phyloP scores from a whole-genome alignment of 768 basidiomycete genomes.

The Amanita thiersii region DNA sequence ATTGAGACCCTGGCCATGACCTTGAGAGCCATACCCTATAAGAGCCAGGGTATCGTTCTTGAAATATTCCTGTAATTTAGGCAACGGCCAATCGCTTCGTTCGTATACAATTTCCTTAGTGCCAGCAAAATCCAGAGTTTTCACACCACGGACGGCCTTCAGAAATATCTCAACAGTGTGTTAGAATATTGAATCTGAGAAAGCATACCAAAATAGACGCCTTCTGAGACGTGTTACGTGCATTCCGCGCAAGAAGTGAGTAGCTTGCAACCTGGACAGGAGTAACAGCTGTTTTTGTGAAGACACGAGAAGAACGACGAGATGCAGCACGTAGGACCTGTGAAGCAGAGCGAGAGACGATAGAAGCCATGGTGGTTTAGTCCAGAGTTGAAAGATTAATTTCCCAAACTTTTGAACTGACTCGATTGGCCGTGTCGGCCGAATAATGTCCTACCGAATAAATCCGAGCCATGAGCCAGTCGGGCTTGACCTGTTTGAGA shows the following conservation, averaged over 20 bases:
- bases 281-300: slow-evolving; percentile 28
- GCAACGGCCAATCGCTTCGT: slow-evolving; percentile 94
- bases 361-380: slow-evolving; percentile 44
- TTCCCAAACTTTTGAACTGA: slow-evolving; percentile 14
- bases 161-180: not conserved
- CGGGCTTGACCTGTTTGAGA: too few relatives aligned
- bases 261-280: slow-evolving; percentile 52
- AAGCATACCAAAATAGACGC: not conserved
- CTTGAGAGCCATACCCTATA: slow-evolving; percentile 98
- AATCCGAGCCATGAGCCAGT: slow-evolving; percentile 10
- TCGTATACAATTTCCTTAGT: slow-evolving; percentile 91
- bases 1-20: slow-evolving; percentile 97
- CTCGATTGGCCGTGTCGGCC: slow-evolving; percentile 16
- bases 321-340: slow-evolving; percentile 57
- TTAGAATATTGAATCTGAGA: not conserved
- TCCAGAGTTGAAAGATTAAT: slow-evolving; percentile 3
- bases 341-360: slow-evolving; percentile 56
- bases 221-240: slow-evolving; percentile 16
- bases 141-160: slow-evolving; percentile 69
- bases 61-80: slow-evolving; percentile 99
- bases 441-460: slow-evolving; percentile 14
- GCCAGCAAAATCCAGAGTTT: slow-evolving; percentile 96
- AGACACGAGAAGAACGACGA: slow-evolving; percentile 53
- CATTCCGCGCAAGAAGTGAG: slow-evolving; percentile 54
- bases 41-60: slow-evolving; percentile 99